A percentile compares a stretch with the other conserved stretches of the same genome.
phyloP scores from a whole-genome alignment of 306 rosid genomes.

The Herpetospermum pedunculosum region DNA sequence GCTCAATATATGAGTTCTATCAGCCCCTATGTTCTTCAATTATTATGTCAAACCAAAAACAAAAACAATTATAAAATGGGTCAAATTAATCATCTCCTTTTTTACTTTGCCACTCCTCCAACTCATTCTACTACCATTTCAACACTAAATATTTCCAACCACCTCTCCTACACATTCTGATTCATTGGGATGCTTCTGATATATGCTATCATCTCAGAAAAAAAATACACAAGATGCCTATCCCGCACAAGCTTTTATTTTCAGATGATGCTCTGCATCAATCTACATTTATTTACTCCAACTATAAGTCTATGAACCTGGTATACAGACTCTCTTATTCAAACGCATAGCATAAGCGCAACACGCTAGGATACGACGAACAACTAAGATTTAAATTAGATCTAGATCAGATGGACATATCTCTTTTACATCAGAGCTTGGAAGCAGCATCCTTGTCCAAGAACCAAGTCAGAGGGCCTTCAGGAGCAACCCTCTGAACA shows the following conservation, averaged over 20 bases:
- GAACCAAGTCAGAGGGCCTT: conserved; percentile 72
- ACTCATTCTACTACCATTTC: neutral
- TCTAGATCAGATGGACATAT: neutral
- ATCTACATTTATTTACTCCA: neutral
- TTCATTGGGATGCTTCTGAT: too few species aligned
- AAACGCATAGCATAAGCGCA: neutral
- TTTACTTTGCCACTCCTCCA: neutral
- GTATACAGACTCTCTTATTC: neutral
- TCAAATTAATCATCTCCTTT: neutral
- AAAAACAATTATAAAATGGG: neutral
- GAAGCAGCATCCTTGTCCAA: conserved; percentile 73
- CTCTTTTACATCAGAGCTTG: conserved; percentile 40
- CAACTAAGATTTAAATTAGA: neutral
- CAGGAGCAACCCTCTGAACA: conserved; percentile 54
- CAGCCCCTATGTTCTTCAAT: neutral
- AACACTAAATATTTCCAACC: neutral
- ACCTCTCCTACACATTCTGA: too few species aligned
- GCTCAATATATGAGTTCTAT: too few species aligned
- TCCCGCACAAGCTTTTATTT: neutral
- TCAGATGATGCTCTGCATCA: neutral
- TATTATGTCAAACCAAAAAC: neutral
- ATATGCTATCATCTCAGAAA: too few species aligned
- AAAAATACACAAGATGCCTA: neutral
- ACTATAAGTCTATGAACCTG: neutral
- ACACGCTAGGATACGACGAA: neutral